Base-by-base conservation (phyloP, 345 rosid species). In the Psidium friedrichsthalianum region DNA sequence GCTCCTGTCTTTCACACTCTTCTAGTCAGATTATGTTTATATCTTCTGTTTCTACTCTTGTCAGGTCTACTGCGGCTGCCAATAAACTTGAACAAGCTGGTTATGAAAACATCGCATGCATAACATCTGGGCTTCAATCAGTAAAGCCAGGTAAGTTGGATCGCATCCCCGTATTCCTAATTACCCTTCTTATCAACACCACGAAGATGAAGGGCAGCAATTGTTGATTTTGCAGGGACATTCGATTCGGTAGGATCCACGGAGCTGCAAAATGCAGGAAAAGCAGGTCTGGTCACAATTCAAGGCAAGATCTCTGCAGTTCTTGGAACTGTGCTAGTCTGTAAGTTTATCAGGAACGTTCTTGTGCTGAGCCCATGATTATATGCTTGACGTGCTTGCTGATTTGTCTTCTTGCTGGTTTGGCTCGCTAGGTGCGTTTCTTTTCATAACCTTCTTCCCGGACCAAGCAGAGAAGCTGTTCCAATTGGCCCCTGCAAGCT, bases 281-380 rank as follows among this genome's bases (percentile, higher is more conserved):
- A 96, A 93, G 98, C 98, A 53, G 99, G 98, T 86, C 91, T 96
- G 89, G 87, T 94, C 57, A 94, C 96, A 21, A 47, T 96, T 85
- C 99, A 96, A 94, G 99, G 99, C 86, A 90, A 95, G 89, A 94
- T 96, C 89, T 96, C 99, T 22, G 98, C 98, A 78, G 96, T 96
- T 16, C 94, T 96, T 8, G 98, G 98, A 89, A 95, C 99, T 20
- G 95, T 95, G 56, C 99, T 96, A 21, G 84, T 96, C 88, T 96
- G 99, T 96, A 91, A 94, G 98, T 90, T 49, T 27, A 22, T 44
- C 47, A 52, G 21, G 16, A 25, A 42, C 13, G 44, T 52, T n/a
- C 52, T 51, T n/a, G 51, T 11, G 20, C 40, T 12, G 36, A 29
- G 47, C 47, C 42, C 32, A 22, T 15, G 47, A 20, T 25, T 47